Conservation (phyloP, 768 basidiomycete species). For the Auricularia sp. region DNA sequence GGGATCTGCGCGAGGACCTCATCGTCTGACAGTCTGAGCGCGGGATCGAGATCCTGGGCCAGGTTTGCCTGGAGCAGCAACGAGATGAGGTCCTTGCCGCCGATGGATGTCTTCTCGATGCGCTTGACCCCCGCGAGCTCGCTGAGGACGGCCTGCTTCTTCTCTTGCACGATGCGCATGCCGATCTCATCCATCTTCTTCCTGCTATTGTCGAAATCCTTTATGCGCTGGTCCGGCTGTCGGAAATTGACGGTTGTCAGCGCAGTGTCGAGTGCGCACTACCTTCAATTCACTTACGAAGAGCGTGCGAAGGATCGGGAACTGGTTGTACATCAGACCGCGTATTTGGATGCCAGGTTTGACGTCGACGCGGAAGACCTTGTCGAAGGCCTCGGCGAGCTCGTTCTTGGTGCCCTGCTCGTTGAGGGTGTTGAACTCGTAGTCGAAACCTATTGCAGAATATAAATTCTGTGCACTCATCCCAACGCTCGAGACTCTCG, state of each 20-base stretch:
- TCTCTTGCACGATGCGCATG: not conserved
- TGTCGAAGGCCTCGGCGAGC: constrained; percentile 25
- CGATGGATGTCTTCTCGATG: constrained; percentile 1
- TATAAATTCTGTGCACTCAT: not conserved
- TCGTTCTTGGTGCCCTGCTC: constrained; percentile 19
- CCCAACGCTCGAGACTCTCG: not conserved
- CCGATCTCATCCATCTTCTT: not conserved
- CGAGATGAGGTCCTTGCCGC: constrained; percentile 20
- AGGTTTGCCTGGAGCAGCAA: constrained; percentile 24
- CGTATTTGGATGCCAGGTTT: constrained; percentile 15
- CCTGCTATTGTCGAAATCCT: not conserved
- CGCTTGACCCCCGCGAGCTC: not conserved
- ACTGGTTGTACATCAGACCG: constrained; percentile 16
- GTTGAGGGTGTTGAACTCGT: constrained; percentile 25
- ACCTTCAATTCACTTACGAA: not conserved
- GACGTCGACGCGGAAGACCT: constrained; percentile 17
- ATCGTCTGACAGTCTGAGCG: constrained; percentile 19
- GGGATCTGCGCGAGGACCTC: constrained; percentile 37
- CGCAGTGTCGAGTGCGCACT: not conserved
- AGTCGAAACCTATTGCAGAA: constrained; percentile 29
- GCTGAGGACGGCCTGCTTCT: not conserved
- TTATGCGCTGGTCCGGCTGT: constrained; percentile 8
- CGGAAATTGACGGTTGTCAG: not conserved
- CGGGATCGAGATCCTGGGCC: constrained; percentile 18
- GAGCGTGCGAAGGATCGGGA: not conserved